Evolutionary conservation across 139 green algal genomes (phyloP).

Genomic region (Diplosphaera chodatii): DNA sequence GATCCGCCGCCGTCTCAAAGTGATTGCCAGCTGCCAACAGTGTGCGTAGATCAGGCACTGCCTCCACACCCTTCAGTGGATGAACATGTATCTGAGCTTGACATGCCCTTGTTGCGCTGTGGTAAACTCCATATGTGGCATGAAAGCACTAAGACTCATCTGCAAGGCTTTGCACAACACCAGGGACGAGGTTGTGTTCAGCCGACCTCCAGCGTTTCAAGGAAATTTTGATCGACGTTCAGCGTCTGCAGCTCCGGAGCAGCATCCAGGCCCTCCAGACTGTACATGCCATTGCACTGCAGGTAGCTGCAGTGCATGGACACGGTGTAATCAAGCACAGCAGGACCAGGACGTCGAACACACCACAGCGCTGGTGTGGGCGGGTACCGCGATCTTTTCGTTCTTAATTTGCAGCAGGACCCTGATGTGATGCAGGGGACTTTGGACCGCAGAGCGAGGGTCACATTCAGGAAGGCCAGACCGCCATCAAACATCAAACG

Average conservation of each 20-base stretch:
- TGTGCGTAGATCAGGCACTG: slow-evolving; percentile 42
- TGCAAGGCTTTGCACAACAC: no score
- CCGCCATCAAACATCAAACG: no score
- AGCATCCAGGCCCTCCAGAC: slow-evolving; percentile 43
- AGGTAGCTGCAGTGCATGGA: slow-evolving; percentile 52
- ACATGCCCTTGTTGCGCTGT: no score
- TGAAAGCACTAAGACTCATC: no score
- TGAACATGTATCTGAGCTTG: no score
- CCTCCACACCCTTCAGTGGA: slow-evolving; percentile 21
- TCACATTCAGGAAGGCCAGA: no score
- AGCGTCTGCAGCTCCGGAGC: slow-evolving; percentile 58
- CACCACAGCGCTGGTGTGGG: no score
- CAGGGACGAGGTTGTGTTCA: no score
- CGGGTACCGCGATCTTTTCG: no score
- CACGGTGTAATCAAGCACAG: no score
- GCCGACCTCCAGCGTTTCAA: slow-evolving; percentile 47
- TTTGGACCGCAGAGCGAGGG: background rate
- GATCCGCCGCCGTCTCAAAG: slow-evolving; percentile 30
- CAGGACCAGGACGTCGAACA: no score
- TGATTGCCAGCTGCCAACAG: slow-evolving; percentile 63
- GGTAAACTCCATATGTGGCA: no score
- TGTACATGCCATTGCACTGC: slow-evolving; percentile 75
- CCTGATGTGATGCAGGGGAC: background rate
- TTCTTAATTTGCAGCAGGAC: background rate
- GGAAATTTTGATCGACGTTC: slow-evolving; percentile 77